phyloP scores from a whole-genome alignment of 2,329 filamentous ascomycete genomes.

The Aspergillus pseudotamarii region DNA sequence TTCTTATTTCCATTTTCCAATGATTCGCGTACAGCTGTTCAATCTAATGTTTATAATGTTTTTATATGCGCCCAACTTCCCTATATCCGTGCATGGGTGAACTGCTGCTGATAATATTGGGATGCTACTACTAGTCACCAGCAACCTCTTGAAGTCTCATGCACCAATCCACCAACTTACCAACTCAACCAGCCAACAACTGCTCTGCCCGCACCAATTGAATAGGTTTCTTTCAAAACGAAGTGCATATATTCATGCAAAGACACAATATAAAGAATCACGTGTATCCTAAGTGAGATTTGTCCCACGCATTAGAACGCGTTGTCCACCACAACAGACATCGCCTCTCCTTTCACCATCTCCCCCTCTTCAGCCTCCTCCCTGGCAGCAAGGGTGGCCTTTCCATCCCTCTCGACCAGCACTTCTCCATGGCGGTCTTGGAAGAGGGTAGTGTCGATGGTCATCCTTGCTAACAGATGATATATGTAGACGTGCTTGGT shows the following conservation, averaged over 20 bases:
- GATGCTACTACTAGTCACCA: too few species aligned
- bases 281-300: not conserved
- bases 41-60: not conserved
- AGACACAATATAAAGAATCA: not conserved
- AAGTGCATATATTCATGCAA: not conserved
- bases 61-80: not conserved
- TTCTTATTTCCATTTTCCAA: not conserved
- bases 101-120: not conserved
- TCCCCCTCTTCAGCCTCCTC: conserved; percentile 19
- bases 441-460: conserved; percentile 51
- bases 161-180: not conserved
- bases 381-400: conserved; percentile 19
- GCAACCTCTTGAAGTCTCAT: not conserved
- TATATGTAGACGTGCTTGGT: conserved; percentile 61
- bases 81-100: not conserved
- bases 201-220: not conserved
- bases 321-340: not conserved
- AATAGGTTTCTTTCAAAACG: not conserved
- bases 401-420: conserved; percentile 30
- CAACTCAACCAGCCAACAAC: not conserved
- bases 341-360: not conserved
- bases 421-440: conserved; percentile 37
- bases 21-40: too few species aligned
- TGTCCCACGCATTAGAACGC: not conserved
- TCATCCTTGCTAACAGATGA: conserved; percentile 47